A percentile compares a stretch with the other conserved stretches of the same genome.
phyloP scores from a whole-genome alignment of 495 filamentous ascomycete species.

The Daldinia loculata region DNA sequence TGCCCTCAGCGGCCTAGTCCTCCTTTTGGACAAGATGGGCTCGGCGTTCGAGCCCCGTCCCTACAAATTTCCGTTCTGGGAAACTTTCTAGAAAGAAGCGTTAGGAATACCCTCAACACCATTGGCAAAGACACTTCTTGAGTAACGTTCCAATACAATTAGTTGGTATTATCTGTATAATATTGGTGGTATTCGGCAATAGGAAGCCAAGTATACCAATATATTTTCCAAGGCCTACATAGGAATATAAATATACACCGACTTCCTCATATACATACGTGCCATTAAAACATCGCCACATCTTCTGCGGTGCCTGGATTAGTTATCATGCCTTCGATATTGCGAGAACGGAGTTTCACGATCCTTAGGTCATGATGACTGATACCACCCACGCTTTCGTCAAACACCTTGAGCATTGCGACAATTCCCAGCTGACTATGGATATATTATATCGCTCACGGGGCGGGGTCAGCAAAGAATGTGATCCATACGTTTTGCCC shows the following conservation, averaged over 20 bases:
- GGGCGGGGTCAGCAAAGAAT: background rate
- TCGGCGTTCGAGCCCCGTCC: constrained; percentile 12
- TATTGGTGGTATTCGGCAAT: background rate
- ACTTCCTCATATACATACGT: constrained; percentile 2
- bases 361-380: background rate
- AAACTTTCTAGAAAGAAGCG: constrained; percentile 12
- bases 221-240: background rate
- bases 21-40: constrained; percentile 12
- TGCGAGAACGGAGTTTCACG: constrained; percentile 1
- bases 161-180: background rate
- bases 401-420: background rate
- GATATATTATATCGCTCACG: background rate
- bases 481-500: background rate
- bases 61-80: background rate
- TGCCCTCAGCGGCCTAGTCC: background rate
- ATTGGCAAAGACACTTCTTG: constrained; percentile 8
- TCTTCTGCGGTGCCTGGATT: background rate
- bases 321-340: background rate
- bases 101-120: constrained; percentile 9
- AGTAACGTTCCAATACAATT: constrained; percentile 9
- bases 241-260: constrained; percentile 23
- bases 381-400: constrained; percentile 3
- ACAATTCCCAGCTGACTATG: background rate
- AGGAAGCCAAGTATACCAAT: background rate
- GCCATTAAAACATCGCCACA: background rate